Conservation (phyloP, 2,329 filamentous ascomycete species). For the Diplodia corticola region DNA sequence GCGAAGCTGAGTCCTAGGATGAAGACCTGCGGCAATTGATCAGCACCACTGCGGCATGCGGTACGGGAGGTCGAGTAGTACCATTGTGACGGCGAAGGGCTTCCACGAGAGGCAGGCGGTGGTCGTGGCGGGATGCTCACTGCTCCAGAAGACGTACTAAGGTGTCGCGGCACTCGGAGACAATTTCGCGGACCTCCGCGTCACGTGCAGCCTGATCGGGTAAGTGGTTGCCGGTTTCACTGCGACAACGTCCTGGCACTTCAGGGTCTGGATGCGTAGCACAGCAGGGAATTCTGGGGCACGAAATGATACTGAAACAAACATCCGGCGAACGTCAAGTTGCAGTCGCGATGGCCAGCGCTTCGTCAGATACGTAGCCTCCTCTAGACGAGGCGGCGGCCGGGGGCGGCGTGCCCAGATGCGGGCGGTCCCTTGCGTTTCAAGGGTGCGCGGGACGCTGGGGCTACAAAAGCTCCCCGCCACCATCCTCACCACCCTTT, state of each 20-base stretch:
- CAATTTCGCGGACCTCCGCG: conserved; percentile 10
- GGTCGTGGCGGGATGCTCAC: background rate
- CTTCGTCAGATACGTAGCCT: background rate
- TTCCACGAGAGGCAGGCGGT: background rate
- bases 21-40: conserved; percentile 63
- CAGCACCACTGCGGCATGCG: background rate
- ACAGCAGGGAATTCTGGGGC: background rate
- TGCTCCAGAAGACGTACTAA: background rate
- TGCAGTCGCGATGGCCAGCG: background rate
- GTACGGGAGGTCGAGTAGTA: background rate
- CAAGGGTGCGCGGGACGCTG: conserved; percentile 14
- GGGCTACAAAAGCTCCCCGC: conserved; percentile 11
- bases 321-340: background rate
- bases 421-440: conserved; percentile 19
- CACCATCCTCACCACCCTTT: background rate
- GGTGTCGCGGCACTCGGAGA: background rate
- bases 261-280: background rate
- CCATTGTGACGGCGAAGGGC: conserved; percentile 5
- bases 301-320: background rate
- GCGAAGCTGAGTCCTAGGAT: conserved; percentile 84
- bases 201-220: background rate
- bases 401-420: background rate
- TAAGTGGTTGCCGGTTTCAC: background rate
- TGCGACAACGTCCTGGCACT: background rate
- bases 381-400: background rate